Evolutionary conservation across 1,284 basidiomycete species (phyloP), one percentile per base, ranked within the genome.

Genomic region (Anthracocystis panici-leucophaei): DNA sequence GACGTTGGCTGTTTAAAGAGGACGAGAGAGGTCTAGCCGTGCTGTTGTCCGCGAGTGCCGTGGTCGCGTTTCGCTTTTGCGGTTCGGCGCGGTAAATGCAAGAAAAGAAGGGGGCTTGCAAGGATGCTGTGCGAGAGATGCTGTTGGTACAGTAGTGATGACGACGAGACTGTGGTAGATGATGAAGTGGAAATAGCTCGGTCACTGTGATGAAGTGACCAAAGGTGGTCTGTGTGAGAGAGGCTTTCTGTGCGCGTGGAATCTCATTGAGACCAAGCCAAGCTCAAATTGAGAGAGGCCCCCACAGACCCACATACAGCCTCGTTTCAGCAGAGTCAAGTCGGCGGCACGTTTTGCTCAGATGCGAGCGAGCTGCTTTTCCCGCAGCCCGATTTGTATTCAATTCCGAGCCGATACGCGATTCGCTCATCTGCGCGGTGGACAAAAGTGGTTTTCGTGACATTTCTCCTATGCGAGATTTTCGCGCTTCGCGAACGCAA

Each of bases 401-500:
- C 33, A 20, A 33, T 16, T 35, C 21, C 3, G 21, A 18, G 5
- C 23, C 25, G 16, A 57, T 21, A 33, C 46, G 33, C 56, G 44
- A 38, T 48, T 48, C 16, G 16, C 45, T 46, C 45, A 42, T 56
- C 42, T 56, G 42, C 54, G 54, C 54, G 41, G 25, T 54, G 18
- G 40, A 27, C 33, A 52, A 6, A 16, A 16, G 35, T 38, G 35
- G 35, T 38, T 14, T 38, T 38, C 35, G 35, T 16, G 35, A 9
- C 33, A 33, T 33, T 29, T n/a, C 27, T 33, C 4, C 31, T 33
- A 33, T 11, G 10, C 10, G 31, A 20, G 33, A 20, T 45, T 54
- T 48, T 53, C 58, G 58, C 50, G 51, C 42, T 20, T 46, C 58
- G 58, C 44, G 58, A 56, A 25, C 45, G 10, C 55, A 58, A 33